Evolutionary conservation across 352 stramenopile species (phyloP).

Genomic region (Phytopythium kandeliae): DNA sequence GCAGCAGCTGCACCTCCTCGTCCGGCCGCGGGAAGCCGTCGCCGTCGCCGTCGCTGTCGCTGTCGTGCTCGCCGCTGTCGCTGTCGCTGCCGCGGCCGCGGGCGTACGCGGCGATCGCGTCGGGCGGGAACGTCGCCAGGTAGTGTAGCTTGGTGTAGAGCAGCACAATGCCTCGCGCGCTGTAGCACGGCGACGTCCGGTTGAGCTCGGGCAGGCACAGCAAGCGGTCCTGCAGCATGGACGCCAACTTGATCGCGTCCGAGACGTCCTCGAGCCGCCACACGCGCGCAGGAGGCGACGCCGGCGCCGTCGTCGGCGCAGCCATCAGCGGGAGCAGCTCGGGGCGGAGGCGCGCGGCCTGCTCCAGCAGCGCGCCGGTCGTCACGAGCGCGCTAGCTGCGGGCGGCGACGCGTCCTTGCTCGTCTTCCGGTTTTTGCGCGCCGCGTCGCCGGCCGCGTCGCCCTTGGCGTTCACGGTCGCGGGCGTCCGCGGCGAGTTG

Average conservation of each 20-base stretch:
- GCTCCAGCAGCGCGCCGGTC: constrained; percentile 24
- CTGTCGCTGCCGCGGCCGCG: constrained; percentile 10
- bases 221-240: constrained; percentile 63
- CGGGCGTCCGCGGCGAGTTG: constrained; percentile 3
- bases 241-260: constrained; percentile 60
- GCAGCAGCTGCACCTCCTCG: constrained; percentile 60
- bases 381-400: neutral
- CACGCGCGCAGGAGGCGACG: constrained; percentile 2
- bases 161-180: constrained; percentile 65
- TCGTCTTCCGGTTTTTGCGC: constrained; percentile 9
- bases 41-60: constrained; percentile 24
- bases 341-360: constrained; percentile 36
- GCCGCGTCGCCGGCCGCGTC: neutral
- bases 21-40: constrained; percentile 4
- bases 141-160: constrained; percentile 85
- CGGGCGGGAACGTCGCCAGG: constrained; percentile 60
- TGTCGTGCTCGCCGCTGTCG: too few relatives aligned
- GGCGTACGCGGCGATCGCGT: constrained; percentile 56
- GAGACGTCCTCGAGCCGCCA: constrained; percentile 39
- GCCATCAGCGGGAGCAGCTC: constrained; percentile 57
- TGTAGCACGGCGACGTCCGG: constrained; percentile 78
- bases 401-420: constrained; percentile 7
- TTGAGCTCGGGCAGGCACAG: constrained; percentile 73
- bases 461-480: constrained; percentile 1
- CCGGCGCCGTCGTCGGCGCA: neutral